Conservation (phyloP, 1,139 yeast genomes). For the Arxiozyma telluris region DNA sequence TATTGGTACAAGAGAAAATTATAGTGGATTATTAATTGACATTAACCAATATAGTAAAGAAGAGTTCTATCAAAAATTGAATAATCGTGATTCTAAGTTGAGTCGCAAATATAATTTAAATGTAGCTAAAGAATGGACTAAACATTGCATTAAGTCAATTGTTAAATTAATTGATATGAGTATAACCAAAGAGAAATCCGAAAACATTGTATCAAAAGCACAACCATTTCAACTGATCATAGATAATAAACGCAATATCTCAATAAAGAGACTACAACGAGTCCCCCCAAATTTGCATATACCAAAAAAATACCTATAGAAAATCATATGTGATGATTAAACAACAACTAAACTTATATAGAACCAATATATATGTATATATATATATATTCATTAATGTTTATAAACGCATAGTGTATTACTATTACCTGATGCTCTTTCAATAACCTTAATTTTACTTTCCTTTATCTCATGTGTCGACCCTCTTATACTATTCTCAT, state of each 20-base stretch:
- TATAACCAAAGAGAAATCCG: neutral
- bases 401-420: no score
- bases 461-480: no score
- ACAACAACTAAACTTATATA: neutral
- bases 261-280: neutral
- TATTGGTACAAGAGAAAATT: conserved; percentile 23
- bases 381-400: neutral
- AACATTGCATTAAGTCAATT: conserved; percentile 17
- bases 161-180: conserved; percentile 12
- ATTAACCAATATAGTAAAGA: conserved; percentile 17
- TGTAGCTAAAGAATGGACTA: conserved; percentile 26
- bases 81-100: conserved; percentile 7
- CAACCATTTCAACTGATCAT: conserved; percentile 15
- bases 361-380: neutral
- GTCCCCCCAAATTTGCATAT: conserved; percentile 3
- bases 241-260: conserved; percentile 7
- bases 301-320: neutral
- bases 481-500: no score
- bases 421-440: no score
- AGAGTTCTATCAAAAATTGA: conserved; percentile 14
- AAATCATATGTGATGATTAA: neutral
- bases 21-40: conserved; percentile 19
- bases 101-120: conserved; percentile 15
- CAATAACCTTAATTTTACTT: no score
- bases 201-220: conserved; percentile 3